Evolutionary conservation across 345 rosid species (phyloP), one percentile per base, ranked within the genome.

Genomic region (Rhodamnia rubescens): DNA sequence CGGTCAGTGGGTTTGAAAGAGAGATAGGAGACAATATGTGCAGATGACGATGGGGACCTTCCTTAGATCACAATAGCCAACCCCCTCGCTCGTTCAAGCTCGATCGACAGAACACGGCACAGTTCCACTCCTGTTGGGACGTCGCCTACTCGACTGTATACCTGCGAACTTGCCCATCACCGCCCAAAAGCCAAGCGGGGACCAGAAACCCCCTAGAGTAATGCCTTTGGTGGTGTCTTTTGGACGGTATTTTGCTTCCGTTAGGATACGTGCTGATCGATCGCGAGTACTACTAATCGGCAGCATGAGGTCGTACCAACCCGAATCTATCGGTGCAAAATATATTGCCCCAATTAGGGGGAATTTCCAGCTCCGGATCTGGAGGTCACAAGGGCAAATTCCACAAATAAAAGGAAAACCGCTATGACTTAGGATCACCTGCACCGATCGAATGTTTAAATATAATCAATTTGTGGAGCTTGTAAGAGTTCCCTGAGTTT

Each of bases 351-450:
- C 9, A 2, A 53, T 16, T 42, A 27, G 0, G 22, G 75, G 24
- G 12, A 32, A 64, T 32, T 64, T 64, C 24, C 0, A 32, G 44
- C 12, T 64, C 1, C 5, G 10, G 78, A 32, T 16, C 0, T 0
- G 6, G 13, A 32, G 24, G 78, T 54, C 24, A 7, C 22, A 8
- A 69, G 12, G 44, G 32, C 24, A 32, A 32, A 8, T 32, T 36
- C 1, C 56, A 18, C 56, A 54, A 54, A 54, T 27, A 1, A 20
- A 32, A 64, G 0, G 24, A 64, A 29, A 29, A 32, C 1, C 4
- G 20, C 42, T 36, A 64, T 32, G 22, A 64, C 11, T 16, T 32
- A 32, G 75, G 75, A 64, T 6, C 22, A 64, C 1, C 32, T 64
- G 44, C 22, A 8, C 40, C 29, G 3, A 64, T 64, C 18, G 11